Evolutionary conservation across 1,284 basidiomycete genomes (phyloP).

Genomic region (Cutaneotrichosporon sp.): DNA sequence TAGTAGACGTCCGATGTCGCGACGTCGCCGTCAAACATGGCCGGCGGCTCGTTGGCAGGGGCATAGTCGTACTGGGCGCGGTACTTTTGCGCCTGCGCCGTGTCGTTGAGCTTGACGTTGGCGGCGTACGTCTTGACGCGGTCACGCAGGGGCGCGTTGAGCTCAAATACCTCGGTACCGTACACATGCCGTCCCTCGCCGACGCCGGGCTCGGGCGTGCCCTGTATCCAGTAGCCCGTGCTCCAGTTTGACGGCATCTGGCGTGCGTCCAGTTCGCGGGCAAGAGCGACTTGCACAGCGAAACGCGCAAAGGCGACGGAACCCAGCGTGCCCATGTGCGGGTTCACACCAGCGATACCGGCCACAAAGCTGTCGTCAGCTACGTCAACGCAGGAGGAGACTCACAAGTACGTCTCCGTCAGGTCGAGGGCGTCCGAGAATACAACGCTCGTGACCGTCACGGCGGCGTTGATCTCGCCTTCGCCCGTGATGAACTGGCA

Average conservation of each 20-base stretch:
- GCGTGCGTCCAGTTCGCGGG: slow-evolving; percentile 53
- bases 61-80: slow-evolving; percentile 41
- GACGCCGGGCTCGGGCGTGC: slow-evolving; percentile 44
- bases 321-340: slow-evolving; percentile 49
- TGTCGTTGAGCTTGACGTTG: slow-evolving; percentile 48
- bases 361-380: slow-evolving; percentile 36
- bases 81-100: slow-evolving; percentile 30
- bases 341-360: slow-evolving; percentile 53
- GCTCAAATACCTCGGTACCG: slow-evolving; percentile 55
- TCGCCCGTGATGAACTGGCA: slow-evolving; percentile 48
- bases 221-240: slow-evolving; percentile 48
- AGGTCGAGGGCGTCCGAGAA: slow-evolving; percentile 50
- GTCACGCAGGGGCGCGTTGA: slow-evolving; percentile 53
- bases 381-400: neutral
- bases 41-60: slow-evolving; percentile 45
- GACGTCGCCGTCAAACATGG: slow-evolving; percentile 46
- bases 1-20: slow-evolving; percentile 52
- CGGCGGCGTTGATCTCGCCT: slow-evolving; percentile 54
- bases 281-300: slow-evolving; percentile 52
- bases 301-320: slow-evolving; percentile 51
- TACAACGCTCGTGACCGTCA: slow-evolving; percentile 37
- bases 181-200: slow-evolving; percentile 38
- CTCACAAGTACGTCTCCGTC: slow-evolving; percentile 46
- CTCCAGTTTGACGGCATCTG: slow-evolving; percentile 51
- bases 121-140: slow-evolving; percentile 41